phyloP scores from a whole-genome alignment of 2,329 filamentous ascomycete genomes.

The Colletotrichum brevisporum region DNA sequence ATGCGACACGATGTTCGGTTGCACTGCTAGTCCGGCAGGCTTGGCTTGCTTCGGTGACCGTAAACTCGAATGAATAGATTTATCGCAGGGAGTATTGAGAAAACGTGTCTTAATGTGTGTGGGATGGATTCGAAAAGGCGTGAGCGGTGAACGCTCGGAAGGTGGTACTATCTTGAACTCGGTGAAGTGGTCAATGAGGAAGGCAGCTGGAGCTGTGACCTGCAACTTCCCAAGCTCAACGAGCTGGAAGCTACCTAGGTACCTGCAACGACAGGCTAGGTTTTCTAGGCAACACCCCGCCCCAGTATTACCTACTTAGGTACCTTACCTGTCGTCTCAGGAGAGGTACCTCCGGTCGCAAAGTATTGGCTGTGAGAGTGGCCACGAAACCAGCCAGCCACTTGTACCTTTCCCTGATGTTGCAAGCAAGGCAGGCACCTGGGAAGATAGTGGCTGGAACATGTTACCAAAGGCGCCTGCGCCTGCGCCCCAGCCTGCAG shows the following conservation, averaged over 20 bases:
- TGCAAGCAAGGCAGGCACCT: no score
- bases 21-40: no score
- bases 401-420: neutral
- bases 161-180: constrained; percentile 6
- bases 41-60: no score
- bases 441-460: neutral
- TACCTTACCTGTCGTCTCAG: neutral
- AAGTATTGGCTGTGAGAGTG: neutral
- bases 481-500: constrained; percentile 1
- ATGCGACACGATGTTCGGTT: no score
- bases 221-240: neutral
- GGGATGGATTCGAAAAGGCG: neutral
- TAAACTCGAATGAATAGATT: neutral
- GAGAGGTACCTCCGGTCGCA: neutral
- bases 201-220: neutral
- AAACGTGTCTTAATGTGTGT: no score
- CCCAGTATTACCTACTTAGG: no score
- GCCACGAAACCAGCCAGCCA: neutral
- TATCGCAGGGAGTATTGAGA: neutral
- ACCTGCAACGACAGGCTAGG: neutral
- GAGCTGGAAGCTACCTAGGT: neutral
- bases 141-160: constrained; percentile 30
- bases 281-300: neutral
- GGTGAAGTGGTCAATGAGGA: neutral
- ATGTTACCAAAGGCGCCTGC: neutral